Evolutionary conservation across 1,284 basidiomycete genomes (phyloP).

Genomic region (Erythrobasidium hasegawianum): DNA sequence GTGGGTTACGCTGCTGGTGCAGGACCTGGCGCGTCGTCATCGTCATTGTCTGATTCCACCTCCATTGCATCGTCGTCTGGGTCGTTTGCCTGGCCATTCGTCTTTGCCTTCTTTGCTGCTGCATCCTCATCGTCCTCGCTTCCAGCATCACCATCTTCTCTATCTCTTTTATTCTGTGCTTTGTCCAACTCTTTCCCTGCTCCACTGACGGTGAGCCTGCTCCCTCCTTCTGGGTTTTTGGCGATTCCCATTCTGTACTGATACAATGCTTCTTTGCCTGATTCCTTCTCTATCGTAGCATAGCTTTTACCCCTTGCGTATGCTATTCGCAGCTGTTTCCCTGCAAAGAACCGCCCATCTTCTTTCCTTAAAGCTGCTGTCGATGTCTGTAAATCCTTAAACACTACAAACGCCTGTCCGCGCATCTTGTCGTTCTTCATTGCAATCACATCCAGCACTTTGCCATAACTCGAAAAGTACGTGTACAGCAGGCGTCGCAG

Average conservation of each 20-base stretch:
- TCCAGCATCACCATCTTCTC: slow-evolving; percentile 37
- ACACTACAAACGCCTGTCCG: slow-evolving; percentile 95
- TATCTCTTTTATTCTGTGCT: slow-evolving; percentile 37
- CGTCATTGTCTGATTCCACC: slow-evolving; percentile 23
- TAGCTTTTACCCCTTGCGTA: slow-evolving; percentile 43
- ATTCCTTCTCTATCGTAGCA: slow-evolving; percentile 42
- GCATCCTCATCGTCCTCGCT: slow-evolving; percentile 32
- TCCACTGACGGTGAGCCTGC: slow-evolving; percentile 41
- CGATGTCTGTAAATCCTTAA: slow-evolving; percentile 78
- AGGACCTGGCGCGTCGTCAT: slow-evolving; percentile 19
- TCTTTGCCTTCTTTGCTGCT: slow-evolving; percentile 37
- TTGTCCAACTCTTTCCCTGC: slow-evolving; percentile 40
- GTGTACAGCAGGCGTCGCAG: slow-evolving; percentile 76
- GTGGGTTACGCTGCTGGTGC: slow-evolving; percentile 2
- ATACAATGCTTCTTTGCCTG: slow-evolving; percentile 45
- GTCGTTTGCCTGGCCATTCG: slow-evolving; percentile 36
- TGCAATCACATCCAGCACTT: slow-evolving; percentile 90
- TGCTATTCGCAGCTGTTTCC: slow-evolving; percentile 35
- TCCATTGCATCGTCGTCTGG: slow-evolving; percentile 41
- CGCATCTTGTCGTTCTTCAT: slow-evolving; percentile 80
- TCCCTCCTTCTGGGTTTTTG: slow-evolving; percentile 35
- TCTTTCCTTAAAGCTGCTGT: slow-evolving; percentile 86
- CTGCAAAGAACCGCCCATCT: slow-evolving; percentile 56
- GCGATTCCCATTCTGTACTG: slow-evolving; percentile 43
- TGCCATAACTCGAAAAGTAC: slow-evolving; percentile 89